A percentile compares a stretch with the other conserved stretches of the same genome.
These are phyloP conservation scores for Galerina sulciceps DNA, from an alignment of 768 basidiomycete genomes.

Conservation along the genomic window DNA sequence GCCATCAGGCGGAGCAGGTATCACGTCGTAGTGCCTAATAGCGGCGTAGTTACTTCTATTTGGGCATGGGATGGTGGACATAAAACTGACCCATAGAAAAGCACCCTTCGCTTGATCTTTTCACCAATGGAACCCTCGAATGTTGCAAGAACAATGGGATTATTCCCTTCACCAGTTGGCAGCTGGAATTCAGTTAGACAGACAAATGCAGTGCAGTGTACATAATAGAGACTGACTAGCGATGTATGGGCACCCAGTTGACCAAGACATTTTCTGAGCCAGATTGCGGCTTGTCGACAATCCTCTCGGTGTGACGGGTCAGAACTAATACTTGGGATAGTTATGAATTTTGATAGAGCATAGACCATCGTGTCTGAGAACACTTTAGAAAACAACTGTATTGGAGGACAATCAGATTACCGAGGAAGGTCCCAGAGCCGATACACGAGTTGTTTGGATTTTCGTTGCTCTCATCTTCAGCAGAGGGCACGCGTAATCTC, in stretches of 20 bases:
- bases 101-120: slow-evolving; percentile 66
- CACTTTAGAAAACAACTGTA: background rate
- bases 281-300: slow-evolving; percentile 93
- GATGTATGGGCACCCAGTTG: slow-evolving; percentile 87
- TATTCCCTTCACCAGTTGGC: slow-evolving; percentile 74
- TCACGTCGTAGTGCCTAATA: slow-evolving; percentile 95
- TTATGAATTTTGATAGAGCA: slow-evolving; percentile 83
- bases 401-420: slow-evolving; percentile 14
- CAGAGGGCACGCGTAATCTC: slow-evolving; percentile 20
- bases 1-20: slow-evolving; percentile 70
- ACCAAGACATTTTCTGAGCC: slow-evolving; percentile 85
- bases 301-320: slow-evolving; percentile 72
- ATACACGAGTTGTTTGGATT: slow-evolving; percentile 18
- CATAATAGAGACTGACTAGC: slow-evolving; percentile 52
- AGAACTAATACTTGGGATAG: slow-evolving; percentile 85
- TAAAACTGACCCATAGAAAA: slow-evolving; percentile 83
- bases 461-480: slow-evolving; percentile 17
- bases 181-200: slow-evolving; percentile 47
- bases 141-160: slow-evolving; percentile 88
- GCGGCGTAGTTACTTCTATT: background rate
- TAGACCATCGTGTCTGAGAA: slow-evolving; percentile 72
- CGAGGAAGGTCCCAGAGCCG: slow-evolving; percentile 27
- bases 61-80: background rate
- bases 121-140: slow-evolving; percentile 74
- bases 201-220: too few species aligned